Evolutionary conservation across 352 stramenopile species (phyloP), one percentile per base, ranked within the genome.

Genomic region (Phytophthora sansomeana): DNA sequence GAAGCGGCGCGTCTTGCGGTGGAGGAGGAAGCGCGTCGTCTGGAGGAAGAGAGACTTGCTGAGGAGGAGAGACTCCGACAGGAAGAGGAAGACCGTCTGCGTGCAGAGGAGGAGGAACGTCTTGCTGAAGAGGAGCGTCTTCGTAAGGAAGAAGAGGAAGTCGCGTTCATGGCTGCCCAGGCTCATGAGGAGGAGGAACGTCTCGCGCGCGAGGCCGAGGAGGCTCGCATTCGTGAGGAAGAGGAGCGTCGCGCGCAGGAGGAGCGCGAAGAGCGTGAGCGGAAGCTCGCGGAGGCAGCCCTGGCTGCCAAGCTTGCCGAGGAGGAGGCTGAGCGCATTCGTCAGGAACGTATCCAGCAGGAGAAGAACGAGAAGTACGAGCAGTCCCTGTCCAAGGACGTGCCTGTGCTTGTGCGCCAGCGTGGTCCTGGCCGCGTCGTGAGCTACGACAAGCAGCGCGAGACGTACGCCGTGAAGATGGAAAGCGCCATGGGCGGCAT

Each of bases 291-390:
- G 4, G 79, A 82, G 10, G 78, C 76, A 1, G 78, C 79, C 6
- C 44, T 78, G 6, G 78, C 74, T 32, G 75, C 75, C 2, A 75
- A 88, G 48, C 61, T 50, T 0, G 73, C 68, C 1, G 57, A 78
- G 8, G 69, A 85, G 10, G 69, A 89, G 36, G 82, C 77, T 6
- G 81, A 92, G 50, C 80, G 76, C 21, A 69, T 73, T 14, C 78
- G 71, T 1, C 72, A 77, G 21, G 72, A 83, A 55, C 78, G 71
- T 26, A 63, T 90, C n/a, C 72, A 86, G 52, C 75, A 81, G 39
- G 81, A 91, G 58, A 83, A 92, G 72, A 83, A 79, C 21, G 86
- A 89, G 29, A 91, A 92, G 68, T 96, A 96, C 58, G 86, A 94
- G 65, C 84, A 94, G 57, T 96, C 88, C 33, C 63, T 95, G 29